These are phyloP conservation scores for Epichloe scottii DNA, from an alignment of 2,329 filamentous ascomycete genomes.

Conservation along the genomic window DNA sequence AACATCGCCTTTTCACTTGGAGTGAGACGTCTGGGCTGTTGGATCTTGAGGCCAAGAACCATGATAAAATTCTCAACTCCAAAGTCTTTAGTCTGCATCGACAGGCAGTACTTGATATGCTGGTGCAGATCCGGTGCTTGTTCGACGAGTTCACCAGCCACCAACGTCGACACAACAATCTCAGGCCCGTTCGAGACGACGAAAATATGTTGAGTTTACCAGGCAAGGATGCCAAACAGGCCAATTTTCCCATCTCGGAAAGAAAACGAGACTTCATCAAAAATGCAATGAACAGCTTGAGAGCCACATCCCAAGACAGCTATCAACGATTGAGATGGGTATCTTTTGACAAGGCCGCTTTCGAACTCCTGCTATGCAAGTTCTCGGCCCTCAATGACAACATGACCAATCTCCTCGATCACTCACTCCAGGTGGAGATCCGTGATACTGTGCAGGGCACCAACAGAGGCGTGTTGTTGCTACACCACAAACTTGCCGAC, in stretches of 20 bases:
- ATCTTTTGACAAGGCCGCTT: conserved; percentile 32
- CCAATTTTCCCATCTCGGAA: conserved; percentile 31
- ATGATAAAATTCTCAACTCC: conserved; percentile 29
- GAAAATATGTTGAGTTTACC: conserved; percentile 24
- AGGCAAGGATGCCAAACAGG: conserved; percentile 30
- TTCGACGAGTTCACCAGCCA: conserved; percentile 33
- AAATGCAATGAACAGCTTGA: conserved; percentile 28
- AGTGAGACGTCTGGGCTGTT: conserved; percentile 35
- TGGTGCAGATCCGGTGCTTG: conserved; percentile 33
- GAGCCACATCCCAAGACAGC: conserved; percentile 22
- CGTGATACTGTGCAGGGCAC: conserved; percentile 35
- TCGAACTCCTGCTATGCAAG: conserved; percentile 30
- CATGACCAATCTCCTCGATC: conserved; percentile 35
- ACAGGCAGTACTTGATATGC: conserved; percentile 34
- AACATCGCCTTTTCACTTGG: conserved; percentile 37
- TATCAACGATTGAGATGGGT: conserved; percentile 29
- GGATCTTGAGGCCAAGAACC: conserved; percentile 28
- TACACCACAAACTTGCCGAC: conserved; percentile 33
- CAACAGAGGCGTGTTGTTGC: conserved; percentile 32
- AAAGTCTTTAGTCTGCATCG: conserved; percentile 36
- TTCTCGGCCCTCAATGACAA: conserved; percentile 34
- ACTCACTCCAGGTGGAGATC: conserved; percentile 33
- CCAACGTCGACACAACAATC: conserved; percentile 25
- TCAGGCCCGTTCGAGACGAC: conserved; percentile 21
- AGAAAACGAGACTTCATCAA: conserved; percentile 30